These are phyloP conservation scores for Lentithecium fluviatile DNA, from an alignment of 495 filamentous ascomycete species.

Conservation along the genomic window DNA sequence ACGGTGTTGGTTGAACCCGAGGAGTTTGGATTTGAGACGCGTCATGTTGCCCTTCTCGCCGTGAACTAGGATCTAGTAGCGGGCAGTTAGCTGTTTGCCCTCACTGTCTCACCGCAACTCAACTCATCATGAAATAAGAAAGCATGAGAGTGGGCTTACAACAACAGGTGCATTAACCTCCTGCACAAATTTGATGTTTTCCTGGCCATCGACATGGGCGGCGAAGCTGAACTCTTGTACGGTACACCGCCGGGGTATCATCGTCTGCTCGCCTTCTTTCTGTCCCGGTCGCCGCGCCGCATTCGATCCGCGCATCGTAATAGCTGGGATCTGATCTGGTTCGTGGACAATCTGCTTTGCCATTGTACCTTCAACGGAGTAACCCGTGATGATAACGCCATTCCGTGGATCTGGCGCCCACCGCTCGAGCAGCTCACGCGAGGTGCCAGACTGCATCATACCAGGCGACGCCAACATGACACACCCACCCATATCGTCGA, in stretches of 20 bases:
- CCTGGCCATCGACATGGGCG: slow-evolving; percentile 92
- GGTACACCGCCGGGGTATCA: slow-evolving; percentile 89
- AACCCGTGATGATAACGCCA: slow-evolving; percentile 95
- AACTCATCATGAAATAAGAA: background rate
- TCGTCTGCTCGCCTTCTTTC: slow-evolving; percentile 62
- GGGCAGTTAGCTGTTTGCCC: background rate
- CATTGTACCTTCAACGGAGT: slow-evolving; percentile 98
- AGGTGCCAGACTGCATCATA: slow-evolving; percentile 96
- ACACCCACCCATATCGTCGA: slow-evolving; percentile 92
- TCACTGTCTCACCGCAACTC: background rate
- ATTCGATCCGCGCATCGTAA: slow-evolving; percentile 70
- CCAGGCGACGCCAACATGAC: slow-evolving; percentile 96
- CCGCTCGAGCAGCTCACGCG: slow-evolving; percentile 83
- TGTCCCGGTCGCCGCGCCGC: slow-evolving; percentile 54
- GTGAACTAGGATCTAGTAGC: slow-evolving; percentile 80
- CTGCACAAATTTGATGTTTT: slow-evolving; percentile 94
- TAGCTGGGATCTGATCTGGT: slow-evolving; percentile 85
- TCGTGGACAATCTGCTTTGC: slow-evolving; percentile 91
- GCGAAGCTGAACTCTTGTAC: slow-evolving; percentile 93
- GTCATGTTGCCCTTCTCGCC: slow-evolving; percentile 98
- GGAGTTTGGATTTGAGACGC: slow-evolving; percentile 86
- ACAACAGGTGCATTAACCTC: slow-evolving; percentile 88
- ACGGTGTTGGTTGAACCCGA: slow-evolving; percentile 84
- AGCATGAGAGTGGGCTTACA: slow-evolving; percentile 52
- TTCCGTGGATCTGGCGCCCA: slow-evolving; percentile 96